Conservation (phyloP, 176 grass and related monocot genomes). For the Sorghum bicolor region Sorghum_bicolor_NCBIv3 NC_012870.2:20673001-20673500, state of each 20-base stretch:
- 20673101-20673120: slow-evolving; percentile 45
- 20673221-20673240: slow-evolving; percentile 70
- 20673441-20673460: slow-evolving; percentile 64
- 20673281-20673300: slow-evolving; percentile 50
- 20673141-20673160: slow-evolving; percentile 60
- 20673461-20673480: slow-evolving; percentile 40
- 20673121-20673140: slow-evolving; percentile 64
- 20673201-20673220: slow-evolving; percentile 49
- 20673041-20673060: slow-evolving; percentile 47
- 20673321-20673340: slow-evolving; percentile 59
- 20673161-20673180: slow-evolving; percentile 43
- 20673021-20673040: slow-evolving; percentile 67
- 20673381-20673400: slow-evolving; percentile 43
- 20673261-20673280: slow-evolving; percentile 48
- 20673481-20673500: slow-evolving; percentile 56
- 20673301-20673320: slow-evolving; percentile 51
- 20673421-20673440: slow-evolving; percentile 59
- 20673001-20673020: slow-evolving; percentile 43
- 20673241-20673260: slow-evolving; percentile 44
- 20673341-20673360: slow-evolving; percentile 64
- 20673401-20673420: slow-evolving; percentile 40
- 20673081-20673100: slow-evolving; percentile 53
- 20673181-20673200: slow-evolving; percentile 40
- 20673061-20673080: slow-evolving; percentile 50
- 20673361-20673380: slow-evolving; percentile 54